Evolutionary conservation across 1,284 basidiomycete genomes (phyloP), one percentile per base, ranked within the genome.

Genomic region (Caloboletus firmus): DNA sequence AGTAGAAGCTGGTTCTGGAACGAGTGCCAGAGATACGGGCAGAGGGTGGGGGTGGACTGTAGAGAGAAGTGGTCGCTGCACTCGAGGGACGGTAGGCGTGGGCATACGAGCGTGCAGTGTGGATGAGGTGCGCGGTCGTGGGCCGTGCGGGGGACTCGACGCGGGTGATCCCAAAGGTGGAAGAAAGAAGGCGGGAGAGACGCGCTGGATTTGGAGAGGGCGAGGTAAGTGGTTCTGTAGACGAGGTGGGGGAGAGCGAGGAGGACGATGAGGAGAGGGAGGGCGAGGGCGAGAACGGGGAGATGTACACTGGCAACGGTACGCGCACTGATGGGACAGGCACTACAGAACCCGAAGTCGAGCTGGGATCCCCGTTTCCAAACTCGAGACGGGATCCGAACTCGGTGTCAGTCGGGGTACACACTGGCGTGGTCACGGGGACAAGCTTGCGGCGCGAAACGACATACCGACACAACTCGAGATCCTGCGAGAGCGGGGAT

Each of bases 101-200:
- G 13, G 52, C 56, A 10, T 68, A 57, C 12, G 62, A 45, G 35
- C 66, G 60, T 37, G 57, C 57, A 2, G 52, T 48, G 26, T 51
- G 49, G 51, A 65, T 62, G 44, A 59, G 55, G 26, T 64, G 45
- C 2, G 64, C 53, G 0, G 55, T 68, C n/a, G 48, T 53, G 20
- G 61, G 51, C 0, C 49, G 49, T 22, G 53, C 20, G 12, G 52
- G 51, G 1, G 57, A 24, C 18, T 51, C 43, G 50, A 24, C 12
- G 36, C 45, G 59, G 7, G 48, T 35, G 24, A 41, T 51, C 15
- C 55, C 42, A 32, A 68, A 65, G 0, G 61, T 68, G 34, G 64
- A 66, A 0, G 66, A 60, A 26, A 68, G 56, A 1, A 68, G 56
- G 7, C 62, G 51, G 17, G 63, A 68, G 22, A 65, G 52, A 26